phyloP scores from a whole-genome alignment of 129 eudicot genomes.

The Tanacetum coccineum region DNA sequence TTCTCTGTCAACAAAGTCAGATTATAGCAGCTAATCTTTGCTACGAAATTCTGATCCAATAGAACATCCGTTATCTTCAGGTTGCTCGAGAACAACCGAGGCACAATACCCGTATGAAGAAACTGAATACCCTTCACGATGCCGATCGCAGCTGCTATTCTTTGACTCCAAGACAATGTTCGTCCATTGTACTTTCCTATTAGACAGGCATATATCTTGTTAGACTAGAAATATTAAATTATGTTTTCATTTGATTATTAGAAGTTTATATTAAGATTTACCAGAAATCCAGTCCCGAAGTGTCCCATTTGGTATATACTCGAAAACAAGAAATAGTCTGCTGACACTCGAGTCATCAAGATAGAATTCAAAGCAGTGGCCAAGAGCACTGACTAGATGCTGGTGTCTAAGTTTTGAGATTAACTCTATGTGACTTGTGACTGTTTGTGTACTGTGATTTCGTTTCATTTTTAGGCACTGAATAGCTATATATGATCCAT shows the following conservation, averaged over 20 bases:
- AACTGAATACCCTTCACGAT: constrained; percentile 88
- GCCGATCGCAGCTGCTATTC: constrained; percentile 78
- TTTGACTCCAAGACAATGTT: constrained; percentile 67
- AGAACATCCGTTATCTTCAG: constrained; percentile 71
- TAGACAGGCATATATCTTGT: background rate
- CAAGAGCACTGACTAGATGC: constrained; percentile 79
- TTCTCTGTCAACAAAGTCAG: constrained; percentile 61
- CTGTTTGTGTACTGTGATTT: constrained; percentile 49
- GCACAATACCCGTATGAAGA: constrained; percentile 72
- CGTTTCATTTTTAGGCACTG: constrained; percentile 74
- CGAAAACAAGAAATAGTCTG: constrained; percentile 74
- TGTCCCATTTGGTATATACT: constrained; percentile 74
- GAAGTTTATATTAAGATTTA: constrained; percentile 26
- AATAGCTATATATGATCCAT: constrained; percentile 58
- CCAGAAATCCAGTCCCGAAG: constrained; percentile 79
- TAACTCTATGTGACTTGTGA: constrained; percentile 71
- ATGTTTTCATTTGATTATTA: background rate
- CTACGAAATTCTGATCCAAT: constrained; percentile 70
- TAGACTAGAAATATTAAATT: background rate
- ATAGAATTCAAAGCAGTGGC: constrained; percentile 88
- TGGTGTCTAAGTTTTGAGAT: constrained; percentile 86
- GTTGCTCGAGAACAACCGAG: constrained; percentile 53
- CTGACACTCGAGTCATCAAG: constrained; percentile 88
- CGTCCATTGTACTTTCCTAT: constrained; percentile 39
- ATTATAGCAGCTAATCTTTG: constrained; percentile 74